Evolutionary conservation across 2,329 filamentous ascomycete species (phyloP).

Genomic region (Pseudogymnoascus sp.): DNA sequence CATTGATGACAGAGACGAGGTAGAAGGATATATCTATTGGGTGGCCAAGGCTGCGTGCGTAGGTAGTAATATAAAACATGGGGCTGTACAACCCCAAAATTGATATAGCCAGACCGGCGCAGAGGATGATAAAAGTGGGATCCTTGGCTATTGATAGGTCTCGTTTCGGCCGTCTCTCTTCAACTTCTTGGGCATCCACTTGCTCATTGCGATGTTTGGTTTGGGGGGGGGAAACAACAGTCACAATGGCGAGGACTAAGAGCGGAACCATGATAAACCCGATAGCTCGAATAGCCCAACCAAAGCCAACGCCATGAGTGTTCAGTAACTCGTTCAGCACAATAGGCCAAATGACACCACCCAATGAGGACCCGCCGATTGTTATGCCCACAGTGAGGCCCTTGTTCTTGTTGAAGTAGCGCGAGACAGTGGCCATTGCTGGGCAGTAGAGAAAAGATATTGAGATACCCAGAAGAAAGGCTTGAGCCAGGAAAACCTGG

Average conservation of each 20-base stretch:
- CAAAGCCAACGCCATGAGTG: constrained; percentile 23
- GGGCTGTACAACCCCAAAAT: constrained; percentile 18
- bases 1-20: constrained; percentile 19
- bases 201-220: background rate
- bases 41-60: constrained; percentile 12
- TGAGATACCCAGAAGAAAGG: constrained; percentile 17
- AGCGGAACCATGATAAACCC: constrained; percentile 21
- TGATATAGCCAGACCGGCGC: constrained; percentile 14
- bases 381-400: constrained; percentile 20
- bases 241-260: constrained; percentile 13
- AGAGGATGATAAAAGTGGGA: constrained; percentile 12
- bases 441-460: constrained; percentile 22
- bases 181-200: background rate
- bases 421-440: constrained; percentile 17
- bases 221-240: constrained; percentile 7
- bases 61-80: constrained; percentile 18
- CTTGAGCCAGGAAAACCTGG: constrained; percentile 28
- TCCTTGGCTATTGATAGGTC: constrained; percentile 16
- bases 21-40: constrained; percentile 17
- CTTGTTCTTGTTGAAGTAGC: constrained; percentile 16
- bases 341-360: constrained; percentile 30
- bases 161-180: constrained; percentile 10
- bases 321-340: constrained; percentile 25
- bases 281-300: constrained; percentile 19
- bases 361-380: constrained; percentile 27